These are phyloP conservation scores for Cicer cuneatum DNA, from an alignment of 306 rosid species.

Conservation along the genomic window DNA sequence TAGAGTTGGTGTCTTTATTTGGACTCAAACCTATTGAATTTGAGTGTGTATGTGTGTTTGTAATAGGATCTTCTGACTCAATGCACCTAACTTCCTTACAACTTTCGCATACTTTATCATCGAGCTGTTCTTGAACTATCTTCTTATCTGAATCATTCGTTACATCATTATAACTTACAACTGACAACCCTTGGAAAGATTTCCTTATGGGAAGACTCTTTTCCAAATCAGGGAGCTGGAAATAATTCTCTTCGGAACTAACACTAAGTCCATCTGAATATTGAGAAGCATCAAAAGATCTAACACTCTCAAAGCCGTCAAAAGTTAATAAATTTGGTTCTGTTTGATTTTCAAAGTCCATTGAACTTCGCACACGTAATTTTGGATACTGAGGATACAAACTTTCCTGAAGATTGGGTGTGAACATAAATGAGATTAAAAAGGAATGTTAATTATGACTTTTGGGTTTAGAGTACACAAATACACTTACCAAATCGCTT, in stretches of 20 bases:
- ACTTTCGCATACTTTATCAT: constrained; percentile 52
- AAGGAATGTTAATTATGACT: constrained; percentile 10
- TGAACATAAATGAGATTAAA: constrained; percentile 44
- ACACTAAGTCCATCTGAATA: constrained; percentile 69
- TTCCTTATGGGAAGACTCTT: constrained; percentile 48
- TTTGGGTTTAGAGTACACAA: constrained; percentile 39
- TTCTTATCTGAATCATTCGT: constrained; percentile 46
- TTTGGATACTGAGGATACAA: constrained; percentile 66
- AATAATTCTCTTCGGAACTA: constrained; percentile 65
- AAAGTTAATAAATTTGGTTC: constrained; percentile 43
- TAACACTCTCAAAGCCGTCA: constrained; percentile 48
- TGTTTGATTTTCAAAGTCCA: constrained; percentile 61
- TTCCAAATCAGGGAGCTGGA: constrained; percentile 67
- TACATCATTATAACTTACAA: constrained; percentile 42
- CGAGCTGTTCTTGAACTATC: constrained; percentile 53
- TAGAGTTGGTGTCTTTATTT: constrained; percentile 52
- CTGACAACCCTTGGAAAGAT: constrained; percentile 53
- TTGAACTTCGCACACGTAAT: constrained; percentile 65
- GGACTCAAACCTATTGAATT: constrained; percentile 50
- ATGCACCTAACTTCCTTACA: constrained; percentile 66
- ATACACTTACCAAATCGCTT: constrained; percentile 52
- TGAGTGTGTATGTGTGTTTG: constrained; percentile 48
- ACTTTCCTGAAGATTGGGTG: constrained; percentile 56
- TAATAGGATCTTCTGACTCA: constrained; percentile 60
- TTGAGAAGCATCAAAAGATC: constrained; percentile 70